Conservation (phyloP, 768 basidiomycete species). For the Epithele typhae region DNA sequence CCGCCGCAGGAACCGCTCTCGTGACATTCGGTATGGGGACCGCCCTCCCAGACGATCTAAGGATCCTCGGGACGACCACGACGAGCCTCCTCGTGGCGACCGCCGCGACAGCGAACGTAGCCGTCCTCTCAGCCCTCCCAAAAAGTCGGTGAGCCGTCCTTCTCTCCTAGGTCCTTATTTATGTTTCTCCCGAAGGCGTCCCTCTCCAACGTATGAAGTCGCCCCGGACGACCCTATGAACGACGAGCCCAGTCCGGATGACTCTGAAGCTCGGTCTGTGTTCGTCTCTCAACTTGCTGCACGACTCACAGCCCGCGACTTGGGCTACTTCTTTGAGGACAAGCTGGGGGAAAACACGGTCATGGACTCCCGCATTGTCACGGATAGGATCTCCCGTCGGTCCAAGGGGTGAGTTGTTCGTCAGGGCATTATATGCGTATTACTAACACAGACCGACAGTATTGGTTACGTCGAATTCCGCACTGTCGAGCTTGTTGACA, state of each 20-base stretch:
- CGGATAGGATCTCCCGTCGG: constrained; percentile 88
- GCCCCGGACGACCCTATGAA: constrained; percentile 60
- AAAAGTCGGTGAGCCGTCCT: constrained; percentile 5
- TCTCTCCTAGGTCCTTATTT: constrained; percentile 43
- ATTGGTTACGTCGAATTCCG: constrained; percentile 99
- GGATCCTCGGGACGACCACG: constrained; percentile 59
- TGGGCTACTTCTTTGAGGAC: constrained; percentile 98
- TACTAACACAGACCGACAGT: constrained; percentile 35
- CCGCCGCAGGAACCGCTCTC: constrained; percentile 43
- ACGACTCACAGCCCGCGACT: constrained; percentile 91
- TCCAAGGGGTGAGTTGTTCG: constrained; percentile 85
- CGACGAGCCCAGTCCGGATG: constrained; percentile 91
- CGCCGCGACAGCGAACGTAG: constrained; percentile 40
- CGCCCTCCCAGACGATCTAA: constrained; percentile 36
- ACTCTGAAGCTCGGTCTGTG: constrained; percentile 96
- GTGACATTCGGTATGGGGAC: constrained; percentile 48
- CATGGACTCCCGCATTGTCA: constrained; percentile 94
- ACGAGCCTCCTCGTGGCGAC: constrained; percentile 46
- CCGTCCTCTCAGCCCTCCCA: constrained; percentile 31
- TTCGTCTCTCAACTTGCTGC: constrained; percentile 98
- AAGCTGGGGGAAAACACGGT: constrained; percentile 92
- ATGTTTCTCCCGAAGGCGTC: constrained; percentile 36
- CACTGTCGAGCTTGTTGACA: constrained; percentile 84
- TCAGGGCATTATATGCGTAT: neutral
- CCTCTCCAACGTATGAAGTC: constrained; percentile 68